A percentile compares a stretch with the other conserved stretches of the same genome.
phyloP scores from a whole-genome alignment of 805 yeast genomes.

The Saturnispora saitoi region DNA sequence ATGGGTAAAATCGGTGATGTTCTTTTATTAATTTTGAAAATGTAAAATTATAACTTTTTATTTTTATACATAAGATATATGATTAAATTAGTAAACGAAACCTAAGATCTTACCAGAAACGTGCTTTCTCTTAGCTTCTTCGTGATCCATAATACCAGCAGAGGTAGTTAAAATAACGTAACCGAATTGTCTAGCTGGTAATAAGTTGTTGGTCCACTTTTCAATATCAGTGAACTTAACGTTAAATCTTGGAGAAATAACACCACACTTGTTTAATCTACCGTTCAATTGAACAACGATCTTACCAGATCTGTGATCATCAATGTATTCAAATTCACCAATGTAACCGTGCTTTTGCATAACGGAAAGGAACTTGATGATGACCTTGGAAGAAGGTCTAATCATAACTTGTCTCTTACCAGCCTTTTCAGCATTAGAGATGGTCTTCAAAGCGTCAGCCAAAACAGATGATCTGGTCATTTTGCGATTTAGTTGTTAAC shows the following conservation, averaged over 20 bases:
- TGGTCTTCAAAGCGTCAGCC: slow-evolving; percentile 97
- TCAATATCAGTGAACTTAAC: slow-evolving; percentile 92
- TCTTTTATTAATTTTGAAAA: no score
- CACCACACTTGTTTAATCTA: slow-evolving; percentile 98
- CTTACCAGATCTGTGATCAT: slow-evolving; percentile 99
- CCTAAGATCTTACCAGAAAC: slow-evolving; percentile 99
- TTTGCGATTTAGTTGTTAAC: slow-evolving; percentile 12
- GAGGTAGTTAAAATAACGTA: slow-evolving; percentile 96
- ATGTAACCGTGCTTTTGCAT: slow-evolving; percentile 98
- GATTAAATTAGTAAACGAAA: slow-evolving; percentile 68
- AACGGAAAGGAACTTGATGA: slow-evolving; percentile 92
- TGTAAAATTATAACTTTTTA: not conserved
- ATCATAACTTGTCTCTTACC: slow-evolving; percentile 98
- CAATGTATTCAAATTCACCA: slow-evolving; percentile 97
- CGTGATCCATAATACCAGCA: slow-evolving; percentile 99
- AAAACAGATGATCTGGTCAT: slow-evolving; percentile 98
- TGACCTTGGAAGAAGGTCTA: slow-evolving; percentile 98
- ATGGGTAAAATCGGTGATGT: not conserved
- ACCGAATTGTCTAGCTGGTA: slow-evolving; percentile 99
- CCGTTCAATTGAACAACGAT: slow-evolving; percentile 96
- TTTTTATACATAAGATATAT: not conserved
- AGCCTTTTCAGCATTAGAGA: slow-evolving; percentile 98
- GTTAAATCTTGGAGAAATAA: slow-evolving; percentile 97
- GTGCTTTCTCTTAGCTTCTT: slow-evolving; percentile 99
- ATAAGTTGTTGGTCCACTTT: slow-evolving; percentile 97